A percentile compares a stretch with the other conserved stretches of the same genome.
Conservation (phyloP, 805 yeast species). For the Candida chauliodis region DNA sequence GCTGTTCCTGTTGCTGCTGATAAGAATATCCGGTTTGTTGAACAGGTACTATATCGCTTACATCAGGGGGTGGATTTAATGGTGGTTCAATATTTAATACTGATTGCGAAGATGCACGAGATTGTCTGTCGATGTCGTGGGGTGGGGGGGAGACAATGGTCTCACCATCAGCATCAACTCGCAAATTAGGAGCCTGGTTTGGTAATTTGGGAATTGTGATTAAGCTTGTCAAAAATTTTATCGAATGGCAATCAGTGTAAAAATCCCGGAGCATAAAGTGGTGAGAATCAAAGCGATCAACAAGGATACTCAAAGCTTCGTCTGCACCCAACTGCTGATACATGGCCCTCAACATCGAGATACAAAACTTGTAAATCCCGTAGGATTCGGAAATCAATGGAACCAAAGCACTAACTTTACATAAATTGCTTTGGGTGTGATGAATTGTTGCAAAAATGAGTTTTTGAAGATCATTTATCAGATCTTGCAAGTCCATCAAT, state of each 20-base stretch:
- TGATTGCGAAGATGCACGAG: constrained; percentile 46
- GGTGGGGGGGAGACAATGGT: constrained; percentile 32
- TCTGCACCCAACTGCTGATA: constrained; percentile 67
- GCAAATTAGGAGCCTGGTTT: constrained; percentile 56
- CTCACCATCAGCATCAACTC: constrained; percentile 42
- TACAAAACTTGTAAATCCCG: constrained; percentile 85
- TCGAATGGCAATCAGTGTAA: constrained; percentile 84
- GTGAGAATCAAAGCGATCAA: constrained; percentile 68
- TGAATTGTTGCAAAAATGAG: constrained; percentile 69
- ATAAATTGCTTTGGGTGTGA: constrained; percentile 60
- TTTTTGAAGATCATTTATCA: constrained; percentile 73
- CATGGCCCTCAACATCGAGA: constrained; percentile 89
- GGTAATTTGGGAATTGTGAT: constrained; percentile 74
- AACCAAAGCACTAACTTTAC: constrained; percentile 80
- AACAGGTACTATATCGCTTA: constrained; percentile 32
- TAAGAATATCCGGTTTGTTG: constrained; percentile 56
- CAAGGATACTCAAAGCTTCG: constrained; percentile 73
- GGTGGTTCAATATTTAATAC: constrained; percentile 18
- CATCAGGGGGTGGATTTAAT: constrained; percentile 33
- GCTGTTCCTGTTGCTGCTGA: constrained; percentile 58
- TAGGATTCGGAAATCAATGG: constrained; percentile 89
- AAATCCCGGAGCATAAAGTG: constrained; percentile 73
- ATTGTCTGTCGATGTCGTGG: constrained; percentile 19
- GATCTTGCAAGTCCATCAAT: constrained; percentile 80
- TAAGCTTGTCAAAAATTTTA: constrained; percentile 75